Conservation (phyloP, 78 protist species). For the Blattamonas nauphoetae region DNA sequence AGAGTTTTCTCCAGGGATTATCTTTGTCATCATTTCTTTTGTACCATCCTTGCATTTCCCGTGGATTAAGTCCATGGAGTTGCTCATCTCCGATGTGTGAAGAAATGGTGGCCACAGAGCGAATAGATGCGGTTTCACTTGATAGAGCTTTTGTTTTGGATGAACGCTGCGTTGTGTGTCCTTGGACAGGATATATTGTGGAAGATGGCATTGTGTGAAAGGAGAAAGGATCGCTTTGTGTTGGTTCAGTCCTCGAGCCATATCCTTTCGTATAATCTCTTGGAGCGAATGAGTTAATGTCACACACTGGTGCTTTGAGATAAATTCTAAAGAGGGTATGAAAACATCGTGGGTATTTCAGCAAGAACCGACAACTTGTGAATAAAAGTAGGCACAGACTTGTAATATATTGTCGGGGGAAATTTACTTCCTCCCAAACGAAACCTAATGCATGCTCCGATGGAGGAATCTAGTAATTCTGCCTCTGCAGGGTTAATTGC, state of each 20-base stretch:
- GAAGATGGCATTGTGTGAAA: too few relatives aligned
- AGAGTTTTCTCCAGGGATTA: not conserved
- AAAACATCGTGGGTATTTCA: too few relatives aligned
- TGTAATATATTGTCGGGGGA: constrained; percentile 18
- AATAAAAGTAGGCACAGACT: too few relatives aligned
- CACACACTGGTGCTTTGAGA: not conserved
- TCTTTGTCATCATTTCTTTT: not conserved
- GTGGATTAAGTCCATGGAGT: not conserved
- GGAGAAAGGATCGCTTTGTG: too few relatives aligned
- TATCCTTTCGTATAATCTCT: constrained; percentile 11
- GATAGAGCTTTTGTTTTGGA: too few relatives aligned
- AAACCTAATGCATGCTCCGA: not conserved
- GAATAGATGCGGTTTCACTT: too few relatives aligned
- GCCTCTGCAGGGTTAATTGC: constrained; percentile 18
- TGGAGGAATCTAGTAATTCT: not conserved
- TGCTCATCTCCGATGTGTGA: not conserved
- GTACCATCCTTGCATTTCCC: constrained; percentile 4
- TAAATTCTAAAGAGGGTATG: not conserved
- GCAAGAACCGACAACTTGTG: too few relatives aligned
- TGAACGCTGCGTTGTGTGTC: too few relatives aligned
- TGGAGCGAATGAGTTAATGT: constrained; percentile 18
- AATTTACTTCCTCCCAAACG: constrained; percentile 12
- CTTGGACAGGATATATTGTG: too few relatives aligned
- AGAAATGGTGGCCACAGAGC: not conserved
- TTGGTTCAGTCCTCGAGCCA: too few relatives aligned